These are phyloP conservation scores for Rhynchosporium secalis DNA, from an alignment of 2,329 filamentous ascomycete species.

Conservation along the genomic window DNA sequence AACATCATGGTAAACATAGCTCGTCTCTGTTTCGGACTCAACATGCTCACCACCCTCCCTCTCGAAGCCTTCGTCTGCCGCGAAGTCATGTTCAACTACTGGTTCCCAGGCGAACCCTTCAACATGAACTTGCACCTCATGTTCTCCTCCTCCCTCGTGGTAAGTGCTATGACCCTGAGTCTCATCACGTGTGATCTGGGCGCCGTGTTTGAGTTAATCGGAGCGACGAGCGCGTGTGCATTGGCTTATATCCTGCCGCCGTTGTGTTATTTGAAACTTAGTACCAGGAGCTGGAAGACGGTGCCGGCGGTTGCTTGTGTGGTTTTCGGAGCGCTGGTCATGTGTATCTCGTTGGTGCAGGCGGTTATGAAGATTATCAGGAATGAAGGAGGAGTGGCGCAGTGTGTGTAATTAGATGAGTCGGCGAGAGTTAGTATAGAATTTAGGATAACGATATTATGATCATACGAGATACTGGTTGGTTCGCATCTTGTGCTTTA, in stretches of 20 bases:
- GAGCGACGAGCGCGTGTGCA: conserved; percentile 89
- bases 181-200: conserved; percentile 91
- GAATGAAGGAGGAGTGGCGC: conserved; percentile 35
- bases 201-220: conserved; percentile 92
- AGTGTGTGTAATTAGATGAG: conserved; percentile 27
- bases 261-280: conserved; percentile 91
- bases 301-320: conserved; percentile 72
- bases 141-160: conserved; percentile 81
- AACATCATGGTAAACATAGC: conserved; percentile 95
- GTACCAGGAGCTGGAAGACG: conserved; percentile 72
- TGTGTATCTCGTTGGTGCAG: conserved; percentile 76
- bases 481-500: background rate
- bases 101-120: conserved; percentile 64
- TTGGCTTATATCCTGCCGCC: conserved; percentile 95
- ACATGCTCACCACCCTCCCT: conserved; percentile 97
- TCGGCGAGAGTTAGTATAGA: conserved; percentile 17
- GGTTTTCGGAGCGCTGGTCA: conserved; percentile 75
- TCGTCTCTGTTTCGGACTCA: conserved; percentile 91
- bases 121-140: conserved; percentile 77
- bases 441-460: conserved; percentile 22
- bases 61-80: conserved; percentile 97
- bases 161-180: conserved; percentile 72
- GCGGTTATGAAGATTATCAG: conserved; percentile 64
- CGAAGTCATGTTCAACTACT: conserved; percentile 92
- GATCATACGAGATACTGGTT: background rate